These are phyloP conservation scores for Zelopaecilomyces penicillatus DNA, from an alignment of 2,329 filamentous ascomycete species.

Conservation along the genomic window DNA sequence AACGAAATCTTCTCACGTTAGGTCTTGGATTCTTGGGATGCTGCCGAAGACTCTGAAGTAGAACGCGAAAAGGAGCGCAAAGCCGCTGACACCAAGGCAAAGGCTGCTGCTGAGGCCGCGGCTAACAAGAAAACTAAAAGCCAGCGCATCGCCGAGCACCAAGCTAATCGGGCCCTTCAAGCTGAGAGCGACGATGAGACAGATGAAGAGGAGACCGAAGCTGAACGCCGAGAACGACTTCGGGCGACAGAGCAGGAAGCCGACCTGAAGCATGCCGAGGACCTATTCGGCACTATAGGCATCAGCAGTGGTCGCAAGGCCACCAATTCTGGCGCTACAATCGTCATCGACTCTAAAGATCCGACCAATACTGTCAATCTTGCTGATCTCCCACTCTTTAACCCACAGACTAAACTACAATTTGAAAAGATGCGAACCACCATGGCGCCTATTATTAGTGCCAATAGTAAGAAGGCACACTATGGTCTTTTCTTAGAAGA, in stretches of 20 bases:
- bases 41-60: conserved; percentile 90
- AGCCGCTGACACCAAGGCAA: conserved; percentile 76
- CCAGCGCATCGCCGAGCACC: conserved; percentile 75
- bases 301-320: conserved; percentile 58
- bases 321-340: conserved; percentile 54
- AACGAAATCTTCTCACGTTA: conserved; percentile 26
- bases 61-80: conserved; percentile 93
- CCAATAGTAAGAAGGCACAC: conserved; percentile 77
- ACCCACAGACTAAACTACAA: conserved; percentile 77
- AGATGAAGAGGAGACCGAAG: conserved; percentile 66
- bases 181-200: conserved; percentile 45
- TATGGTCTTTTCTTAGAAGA: conserved; percentile 88
- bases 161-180: conserved; percentile 49
- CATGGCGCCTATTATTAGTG: conserved; percentile 67
- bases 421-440: conserved; percentile 73
- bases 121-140: conserved; percentile 86
- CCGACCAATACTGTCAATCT: conserved; percentile 77
- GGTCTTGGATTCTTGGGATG: conserved; percentile 96
- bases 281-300: conserved; percentile 75
- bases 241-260: conserved; percentile 75
- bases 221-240: conserved; percentile 64
- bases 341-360: conserved; percentile 63
- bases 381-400: conserved; percentile 72
- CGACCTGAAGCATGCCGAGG: conserved; percentile 82
- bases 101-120: conserved; percentile 79